Conservation (phyloP, 768 basidiomycete species). For the Myochromella boudieri region DNA sequence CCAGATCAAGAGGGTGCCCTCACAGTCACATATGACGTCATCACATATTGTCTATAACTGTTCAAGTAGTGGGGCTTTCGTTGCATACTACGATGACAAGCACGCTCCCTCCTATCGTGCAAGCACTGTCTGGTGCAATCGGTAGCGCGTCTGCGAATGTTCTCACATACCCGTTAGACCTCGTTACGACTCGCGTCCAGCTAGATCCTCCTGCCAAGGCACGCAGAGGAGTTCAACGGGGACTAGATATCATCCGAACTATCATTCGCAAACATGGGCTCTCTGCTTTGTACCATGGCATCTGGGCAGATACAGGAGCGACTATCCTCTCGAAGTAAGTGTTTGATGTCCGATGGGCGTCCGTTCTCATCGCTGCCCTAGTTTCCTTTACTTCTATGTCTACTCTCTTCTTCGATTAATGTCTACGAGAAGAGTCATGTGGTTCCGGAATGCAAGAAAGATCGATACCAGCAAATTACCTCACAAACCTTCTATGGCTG, state of each 20-base stretch:
- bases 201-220: conserved; percentile 27
- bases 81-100: conserved; percentile 62
- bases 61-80: too few species aligned
- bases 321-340: conserved; percentile 54
- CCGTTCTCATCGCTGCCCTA: conserved; percentile 17
- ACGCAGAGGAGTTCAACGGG: conserved; percentile 28
- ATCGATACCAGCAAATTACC: conserved; percentile 9
- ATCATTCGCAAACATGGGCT: conserved; percentile 41
- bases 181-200: conserved; percentile 54
- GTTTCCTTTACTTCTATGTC: conserved; percentile 62
- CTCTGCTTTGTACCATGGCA: conserved; percentile 48
- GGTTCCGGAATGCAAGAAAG: conserved; percentile 3
- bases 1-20: too few species aligned
- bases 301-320: conserved; percentile 51
- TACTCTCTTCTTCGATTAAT: conserved; percentile 49
- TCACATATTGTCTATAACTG: conserved; percentile 4
- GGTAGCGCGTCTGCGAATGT: conserved; percentile 53
- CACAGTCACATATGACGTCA: not conserved
- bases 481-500: conserved; percentile 36
- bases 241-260: conserved; percentile 35
- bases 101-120: conserved; percentile 56
- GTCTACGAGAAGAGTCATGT: conserved; percentile 33
- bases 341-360: not conserved
- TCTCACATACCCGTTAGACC: conserved; percentile 57
- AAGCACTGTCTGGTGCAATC: conserved; percentile 57